Evolutionary conservation across 2,329 filamentous ascomycete species (phyloP).

Genomic region (Pyricularia pennisetigena): DNA sequence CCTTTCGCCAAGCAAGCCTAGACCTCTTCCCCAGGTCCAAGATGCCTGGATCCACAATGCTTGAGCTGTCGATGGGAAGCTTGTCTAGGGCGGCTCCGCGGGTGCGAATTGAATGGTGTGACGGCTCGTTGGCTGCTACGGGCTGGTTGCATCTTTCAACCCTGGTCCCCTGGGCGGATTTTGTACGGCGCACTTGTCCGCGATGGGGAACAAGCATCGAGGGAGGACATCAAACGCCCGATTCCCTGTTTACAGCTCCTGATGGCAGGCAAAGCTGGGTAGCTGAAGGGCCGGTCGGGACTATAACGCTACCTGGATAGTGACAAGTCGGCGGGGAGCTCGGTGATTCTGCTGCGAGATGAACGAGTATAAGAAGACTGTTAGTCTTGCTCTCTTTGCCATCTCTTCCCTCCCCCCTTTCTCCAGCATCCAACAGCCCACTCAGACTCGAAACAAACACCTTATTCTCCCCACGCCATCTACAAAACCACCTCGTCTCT

Average conservation of each 20-base stretch:
- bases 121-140: not conserved
- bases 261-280: not conserved
- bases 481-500: not conserved
- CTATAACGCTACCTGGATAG: not conserved
- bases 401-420: not conserved
- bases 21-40: not conserved
- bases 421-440: not conserved
- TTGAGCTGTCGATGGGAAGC: not conserved
- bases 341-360: not conserved
- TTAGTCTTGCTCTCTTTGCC: not conserved
- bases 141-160: not conserved
- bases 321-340: not conserved
- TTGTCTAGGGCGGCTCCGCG: not conserved
- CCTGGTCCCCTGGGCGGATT: not conserved
- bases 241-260: not conserved
- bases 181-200: not conserved
- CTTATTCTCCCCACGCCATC: not conserved
- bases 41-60: not conserved
- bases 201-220: not conserved
- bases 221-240: not conserved
- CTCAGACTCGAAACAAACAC: not conserved
- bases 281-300: not conserved
- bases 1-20: not conserved
- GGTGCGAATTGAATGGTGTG: not conserved
- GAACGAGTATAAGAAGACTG: not conserved